Conservation (phyloP, 768 basidiomycete species). For the Leccinellum rugosiceps region DNA sequence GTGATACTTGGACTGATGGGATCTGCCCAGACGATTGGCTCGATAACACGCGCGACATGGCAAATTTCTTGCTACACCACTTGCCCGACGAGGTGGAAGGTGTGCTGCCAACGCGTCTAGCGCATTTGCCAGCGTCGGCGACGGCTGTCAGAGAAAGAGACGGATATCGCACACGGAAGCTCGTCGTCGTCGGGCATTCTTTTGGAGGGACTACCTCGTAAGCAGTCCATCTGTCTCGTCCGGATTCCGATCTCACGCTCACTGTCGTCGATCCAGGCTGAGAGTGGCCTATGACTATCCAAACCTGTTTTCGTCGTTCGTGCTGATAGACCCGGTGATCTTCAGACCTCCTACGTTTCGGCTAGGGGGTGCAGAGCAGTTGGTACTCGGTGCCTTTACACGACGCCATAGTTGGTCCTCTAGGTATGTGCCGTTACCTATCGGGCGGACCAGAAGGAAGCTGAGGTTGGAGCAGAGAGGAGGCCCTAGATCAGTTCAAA, state of each 20-base stretch:
- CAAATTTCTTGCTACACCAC: constrained; percentile 70
- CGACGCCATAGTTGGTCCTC: constrained; percentile 65
- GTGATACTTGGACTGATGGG: background rate
- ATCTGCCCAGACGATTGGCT: constrained; percentile 63
- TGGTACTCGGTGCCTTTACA: constrained; percentile 44
- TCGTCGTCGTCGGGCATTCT: constrained; percentile 79
- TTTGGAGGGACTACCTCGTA: constrained; percentile 78
- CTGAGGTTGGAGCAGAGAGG: constrained; percentile 42
- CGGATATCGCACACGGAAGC: constrained; percentile 52
- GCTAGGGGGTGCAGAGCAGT: background rate
- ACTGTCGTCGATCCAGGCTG: constrained; percentile 36
- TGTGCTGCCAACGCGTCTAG: constrained; percentile 51
- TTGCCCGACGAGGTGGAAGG: constrained; percentile 45
- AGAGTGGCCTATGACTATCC: constrained; percentile 65
- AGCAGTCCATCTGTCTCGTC: constrained; percentile 28
- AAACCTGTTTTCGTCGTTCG: constrained; percentile 62
- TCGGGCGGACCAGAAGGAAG: background rate
- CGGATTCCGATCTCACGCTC: background rate
- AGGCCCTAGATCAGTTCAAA: constrained; percentile 49
- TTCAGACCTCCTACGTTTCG: constrained; percentile 12
- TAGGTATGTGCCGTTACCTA: constrained; percentile 35
- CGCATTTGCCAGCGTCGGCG: constrained; percentile 43
- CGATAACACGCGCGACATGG: constrained; percentile 73
- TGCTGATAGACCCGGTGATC: constrained; percentile 81
- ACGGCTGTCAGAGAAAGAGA: constrained; percentile 38